These are phyloP conservation scores for Phytophthora hibernalis DNA, from an alignment of 352 stramenopile genomes.

Conservation along the genomic window DNA sequence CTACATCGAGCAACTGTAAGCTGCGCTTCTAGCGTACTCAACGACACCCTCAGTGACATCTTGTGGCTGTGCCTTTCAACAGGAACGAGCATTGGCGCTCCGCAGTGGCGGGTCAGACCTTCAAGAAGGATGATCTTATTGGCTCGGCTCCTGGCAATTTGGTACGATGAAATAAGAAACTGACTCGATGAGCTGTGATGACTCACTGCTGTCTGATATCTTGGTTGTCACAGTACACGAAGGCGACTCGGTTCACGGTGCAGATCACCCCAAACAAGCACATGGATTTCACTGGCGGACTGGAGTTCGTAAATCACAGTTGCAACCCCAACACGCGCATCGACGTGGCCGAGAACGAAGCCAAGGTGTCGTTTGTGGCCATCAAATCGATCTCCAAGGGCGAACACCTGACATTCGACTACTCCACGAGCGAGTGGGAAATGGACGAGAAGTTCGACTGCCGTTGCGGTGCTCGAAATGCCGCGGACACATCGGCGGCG, in stretches of 20 bases:
- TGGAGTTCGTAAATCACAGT: conserved; percentile 91
- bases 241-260: conserved; percentile 86
- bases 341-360: conserved; percentile 76
- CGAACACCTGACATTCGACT: conserved; percentile 88
- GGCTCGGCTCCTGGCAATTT: conserved; percentile 72
- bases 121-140: conserved; percentile 71
- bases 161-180: conserved; percentile 41
- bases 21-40: neutral
- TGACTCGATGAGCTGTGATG: conserved; percentile 2
- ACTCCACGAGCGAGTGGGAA: conserved; percentile 92
- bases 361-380: conserved; percentile 79
- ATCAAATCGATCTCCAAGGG: conserved; percentile 75
- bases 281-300: conserved; percentile 80
- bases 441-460: conserved; percentile 93
- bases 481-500: conserved; percentile 75
- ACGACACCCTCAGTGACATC: neutral
- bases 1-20: conserved; percentile 74
- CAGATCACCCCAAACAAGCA: conserved; percentile 82
- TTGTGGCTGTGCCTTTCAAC: neutral
- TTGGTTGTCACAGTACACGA: conserved; percentile 43
- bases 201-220: conserved; percentile 7
- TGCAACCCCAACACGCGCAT: conserved; percentile 87
- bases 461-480: conserved; percentile 72
- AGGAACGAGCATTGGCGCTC: conserved; percentile 80
- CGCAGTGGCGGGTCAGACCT: conserved; percentile 70